phyloP scores from a whole-genome alignment of 116 monocot species.

The Zostera marina region DNA sequence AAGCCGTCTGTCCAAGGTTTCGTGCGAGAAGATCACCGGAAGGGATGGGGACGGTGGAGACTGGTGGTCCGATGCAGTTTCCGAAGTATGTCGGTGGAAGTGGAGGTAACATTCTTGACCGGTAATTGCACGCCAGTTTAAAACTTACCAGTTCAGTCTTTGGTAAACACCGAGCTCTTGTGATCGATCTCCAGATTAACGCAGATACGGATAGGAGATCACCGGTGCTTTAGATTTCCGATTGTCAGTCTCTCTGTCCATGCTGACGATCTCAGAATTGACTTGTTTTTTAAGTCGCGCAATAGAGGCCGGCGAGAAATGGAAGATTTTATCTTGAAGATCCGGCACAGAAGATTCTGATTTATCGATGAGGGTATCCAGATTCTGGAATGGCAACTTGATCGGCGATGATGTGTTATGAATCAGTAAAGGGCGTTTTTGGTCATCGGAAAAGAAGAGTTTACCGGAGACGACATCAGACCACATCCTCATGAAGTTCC shows the following conservation, averaged over 20 bases:
- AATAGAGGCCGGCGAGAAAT: conserved; percentile 28
- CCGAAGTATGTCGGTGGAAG: conserved; percentile 58
- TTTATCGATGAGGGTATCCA: conserved; percentile 7
- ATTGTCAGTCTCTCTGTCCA: no score
- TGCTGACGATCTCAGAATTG: conserved; percentile 10
- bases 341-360: conserved; percentile 29
- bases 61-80: conserved; percentile 65
- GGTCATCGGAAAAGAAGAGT: background rate
- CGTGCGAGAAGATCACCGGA: conserved; percentile 23
- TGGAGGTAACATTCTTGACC: conserved; percentile 39
- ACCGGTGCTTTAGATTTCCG: background rate
- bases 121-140: conserved; percentile 64
- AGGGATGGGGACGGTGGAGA: conserved; percentile 31
- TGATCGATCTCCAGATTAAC: conserved; percentile 45
- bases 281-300: conserved; percentile 36
- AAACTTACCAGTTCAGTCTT: conserved; percentile 17
- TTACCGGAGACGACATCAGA: conserved; percentile 41
- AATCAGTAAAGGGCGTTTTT: conserved; percentile 29
- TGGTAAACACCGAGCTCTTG: conserved; percentile 29
- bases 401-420: conserved; percentile 33
- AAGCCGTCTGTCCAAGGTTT: conserved; percentile 39
- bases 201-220: conserved; percentile 62
- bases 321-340: conserved; percentile 44
- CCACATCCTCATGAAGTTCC: conserved; percentile 82
- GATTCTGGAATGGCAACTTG: conserved; percentile 9